Percentiles rank a stretch among this genome's conserved stretches.
Evolutionary conservation across 768 basidiomycete genomes (phyloP).

Genomic region (Dentipellis fragilis): DNA sequence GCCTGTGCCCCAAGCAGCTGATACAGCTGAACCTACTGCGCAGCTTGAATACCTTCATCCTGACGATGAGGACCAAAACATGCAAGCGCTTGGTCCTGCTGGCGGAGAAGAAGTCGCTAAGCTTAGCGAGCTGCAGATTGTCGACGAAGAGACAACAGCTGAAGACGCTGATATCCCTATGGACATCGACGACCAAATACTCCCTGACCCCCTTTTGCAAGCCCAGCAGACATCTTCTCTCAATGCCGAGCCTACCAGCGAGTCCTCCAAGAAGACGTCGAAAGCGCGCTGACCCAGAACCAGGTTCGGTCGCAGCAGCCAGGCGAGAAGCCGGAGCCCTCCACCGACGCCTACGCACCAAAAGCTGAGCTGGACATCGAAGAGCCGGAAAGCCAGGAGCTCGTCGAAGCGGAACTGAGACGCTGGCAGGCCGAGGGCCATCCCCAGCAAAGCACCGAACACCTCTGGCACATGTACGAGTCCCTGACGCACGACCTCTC

Average conservation of each 20-base stretch:
- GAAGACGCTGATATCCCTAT: slow-evolving; percentile 29
- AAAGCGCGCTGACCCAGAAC: slow-evolving; percentile 36
- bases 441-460: slow-evolving; percentile 45
- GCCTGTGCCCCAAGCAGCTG: slow-evolving; percentile 24
- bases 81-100: slow-evolving; percentile 87
- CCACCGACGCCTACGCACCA: not conserved
- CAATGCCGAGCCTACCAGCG: slow-evolving; percentile 19
- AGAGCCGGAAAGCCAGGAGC: slow-evolving; percentile 16
- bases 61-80: slow-evolving; percentile 56
- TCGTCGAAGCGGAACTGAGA: slow-evolving; percentile 43
- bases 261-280: slow-evolving; percentile 24
- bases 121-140: slow-evolving; percentile 69
- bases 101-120: slow-evolving; percentile 76
- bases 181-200: slow-evolving; percentile 35
- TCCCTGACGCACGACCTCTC: slow-evolving; percentile 87
- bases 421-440: slow-evolving; percentile 55
- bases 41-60: slow-evolving; percentile 73
- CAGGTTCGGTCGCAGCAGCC: slow-evolving; percentile 14
- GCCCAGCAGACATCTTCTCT: slow-evolving; percentile 16
- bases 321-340: slow-evolving; percentile 16
- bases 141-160: slow-evolving; percentile 41
- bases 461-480: slow-evolving; percentile 89
- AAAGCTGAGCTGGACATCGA: slow-evolving; percentile 19
- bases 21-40: slow-evolving; percentile 26
- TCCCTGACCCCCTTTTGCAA: not conserved